These are phyloP conservation scores for Lachancea kluyveri DNA, from an alignment of 805 yeast genomes.

Conservation along the genomic window DNA sequence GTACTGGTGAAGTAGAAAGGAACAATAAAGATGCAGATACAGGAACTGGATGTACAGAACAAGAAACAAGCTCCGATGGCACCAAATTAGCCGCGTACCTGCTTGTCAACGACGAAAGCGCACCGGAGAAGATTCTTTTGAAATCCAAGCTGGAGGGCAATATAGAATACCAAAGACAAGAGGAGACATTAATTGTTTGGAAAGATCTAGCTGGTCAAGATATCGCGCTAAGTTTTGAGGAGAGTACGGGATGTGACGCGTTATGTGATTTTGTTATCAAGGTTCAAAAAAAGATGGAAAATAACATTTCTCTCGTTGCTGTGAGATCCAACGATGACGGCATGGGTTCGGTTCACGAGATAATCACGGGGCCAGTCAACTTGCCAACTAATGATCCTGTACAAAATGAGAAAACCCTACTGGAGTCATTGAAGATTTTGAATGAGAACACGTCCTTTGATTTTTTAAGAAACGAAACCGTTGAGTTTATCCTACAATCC, in stretches of 20 bases:
- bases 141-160: conserved; percentile 64
- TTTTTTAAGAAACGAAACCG: conserved; percentile 50
- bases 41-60: conserved; percentile 17
- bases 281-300: conserved; percentile 57
- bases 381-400: conserved; percentile 55
- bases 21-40: conserved; percentile 4
- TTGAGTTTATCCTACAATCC: conserved; percentile 48
- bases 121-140: conserved; percentile 52
- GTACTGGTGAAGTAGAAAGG: conserved; percentile 55
- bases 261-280: conserved; percentile 74
- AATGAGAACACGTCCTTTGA: conserved; percentile 56
- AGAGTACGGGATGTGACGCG: conserved; percentile 79
- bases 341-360: conserved; percentile 57
- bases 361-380: conserved; percentile 72
- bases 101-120: conserved; percentile 65
- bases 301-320: conserved; percentile 66
- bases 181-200: conserved; percentile 93
- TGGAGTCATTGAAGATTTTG: conserved; percentile 48
- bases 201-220: conserved; percentile 64
- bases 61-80: conserved; percentile 16
- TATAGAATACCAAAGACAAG: conserved; percentile 86
- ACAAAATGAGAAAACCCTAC: conserved; percentile 39
- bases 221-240: conserved; percentile 88
- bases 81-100: conserved; percentile 42
- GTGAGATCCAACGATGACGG: conserved; percentile 43